Base-by-base conservation (phyloP, 1,139 yeast genomes). In the Yamadazyma taylorii region DNA sequence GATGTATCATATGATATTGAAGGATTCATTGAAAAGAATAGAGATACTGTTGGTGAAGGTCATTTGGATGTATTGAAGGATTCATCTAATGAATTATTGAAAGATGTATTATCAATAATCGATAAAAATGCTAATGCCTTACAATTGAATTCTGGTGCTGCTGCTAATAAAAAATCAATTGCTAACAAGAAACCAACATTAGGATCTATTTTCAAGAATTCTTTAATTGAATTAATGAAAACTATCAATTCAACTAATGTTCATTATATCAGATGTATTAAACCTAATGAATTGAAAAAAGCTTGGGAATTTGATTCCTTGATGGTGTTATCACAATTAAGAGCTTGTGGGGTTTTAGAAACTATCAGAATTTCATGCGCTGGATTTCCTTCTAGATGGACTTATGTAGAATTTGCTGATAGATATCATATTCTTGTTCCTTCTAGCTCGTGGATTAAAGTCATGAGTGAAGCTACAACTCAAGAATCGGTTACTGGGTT, bases 341-440 rank as follows among this genome's bases (percentile, higher is more conserved):
- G 98, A 56, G 98, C 98, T 12, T 92, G 98, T 73, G 98, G 98
- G 81, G 98, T 92, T 35, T 73, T 92, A 51, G 98, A 94, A 63
- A 92, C 98, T 1, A 92, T 92, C 56, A 75, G 96, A 53, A 92
- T 92, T 37, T 90, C 97, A 8, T 90, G 97, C 66, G 97, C 96
- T 35, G 98, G 98, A 26, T 92, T 89, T 75, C 98, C 98, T 23
- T 85, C 97, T 0, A 76, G 97, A 57, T 89, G 97, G 94, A 78
- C 96, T 1, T 92, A 88, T 58, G 90, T 84, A 38, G 98, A 92
- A 57, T 92, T 92, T 69, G 96, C 92, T 29, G 80, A 82, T 46
- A 79, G 97, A 53, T 92, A 89, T 60, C 94, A 87, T 56, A 79
- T 90, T 52, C 74, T 92, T 43, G 79, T 87, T 33, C 80, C 81